Evolutionary conservation across 2,329 filamentous ascomycete genomes (phyloP), one percentile per base, ranked within the genome.

Genomic region (Cryoendolithus antarcticus): DNA sequence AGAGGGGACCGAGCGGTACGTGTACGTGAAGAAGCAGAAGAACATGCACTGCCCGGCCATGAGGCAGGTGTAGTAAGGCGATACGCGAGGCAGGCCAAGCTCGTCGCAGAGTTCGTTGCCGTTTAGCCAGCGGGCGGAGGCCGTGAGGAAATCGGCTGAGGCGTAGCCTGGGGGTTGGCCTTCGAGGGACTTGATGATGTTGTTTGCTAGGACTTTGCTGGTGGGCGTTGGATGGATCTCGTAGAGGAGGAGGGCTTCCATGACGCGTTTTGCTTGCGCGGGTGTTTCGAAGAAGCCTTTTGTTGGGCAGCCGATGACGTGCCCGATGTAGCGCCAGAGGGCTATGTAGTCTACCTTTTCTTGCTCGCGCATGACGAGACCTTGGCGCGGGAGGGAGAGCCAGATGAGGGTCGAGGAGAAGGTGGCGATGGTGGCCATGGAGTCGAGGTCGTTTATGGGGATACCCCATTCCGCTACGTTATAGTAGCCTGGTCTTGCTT

Each of bases 401-500:
- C 74, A 86, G 43, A 86, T 69, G 2, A 86, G 58, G 0, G 72
- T 72, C 1, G 75, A 68, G 0, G 76, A 82, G 59, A 89, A 89
- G 1, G 75, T 76, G 30, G 67, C 68, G 44, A 88, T 78, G 1
- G 83, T 88, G 8, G 68, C 80, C 28, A 86, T 75, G 41, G 71
- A 75, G 57, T 89, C 82, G 2, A 89, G 69, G 49, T 88, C 80
- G 49, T 82, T 88, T 54, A 88, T 77, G 4, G 81, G 81, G 3
- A 80, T 64, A 3, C 81, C 80, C 53, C 65, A 71, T 30, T 67
- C 59, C 11, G 68, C 59, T 1, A 75, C 56, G 45, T 76, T 66
- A 58, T 77, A 85, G 59, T 85, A 85, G 2, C 63, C 64, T 0
- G 77, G 74, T 11, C 65, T 62, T 30, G 67, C 57, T n/a, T 63